These are phyloP conservation scores for Nannochloropsis oceanica DNA, from an alignment of 108 stramenopile genomes.

Conservation along the genomic window DNA sequence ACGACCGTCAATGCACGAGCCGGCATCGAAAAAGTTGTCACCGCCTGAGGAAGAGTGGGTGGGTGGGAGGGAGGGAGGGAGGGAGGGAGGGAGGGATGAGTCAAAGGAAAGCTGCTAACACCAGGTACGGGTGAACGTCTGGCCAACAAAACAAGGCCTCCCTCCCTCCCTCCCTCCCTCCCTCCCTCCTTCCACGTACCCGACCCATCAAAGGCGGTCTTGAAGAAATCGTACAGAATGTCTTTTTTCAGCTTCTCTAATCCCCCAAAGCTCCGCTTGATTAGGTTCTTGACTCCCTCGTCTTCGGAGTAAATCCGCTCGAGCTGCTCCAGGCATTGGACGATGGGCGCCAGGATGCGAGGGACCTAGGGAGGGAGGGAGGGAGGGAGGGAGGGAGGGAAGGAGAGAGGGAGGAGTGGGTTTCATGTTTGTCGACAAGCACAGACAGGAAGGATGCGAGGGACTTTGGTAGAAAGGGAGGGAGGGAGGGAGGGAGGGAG, in stretches of 20 bases:
- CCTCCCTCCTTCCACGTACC: neutral
- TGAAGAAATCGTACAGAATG: constrained; percentile 66
- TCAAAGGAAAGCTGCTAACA: neutral
- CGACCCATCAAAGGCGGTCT: constrained; percentile 57
- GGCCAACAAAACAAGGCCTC: neutral
- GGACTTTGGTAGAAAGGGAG: neutral
- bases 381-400: neutral
- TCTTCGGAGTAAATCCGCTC: constrained; percentile 44
- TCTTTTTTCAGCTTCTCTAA: constrained; percentile 46
- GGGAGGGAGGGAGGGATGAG: neutral
- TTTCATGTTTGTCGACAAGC: no score
- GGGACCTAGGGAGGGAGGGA: constrained; percentile 31
- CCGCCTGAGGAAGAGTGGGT: constrained; percentile 31
- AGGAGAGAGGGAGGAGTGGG: neutral
- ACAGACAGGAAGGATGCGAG: neutral
- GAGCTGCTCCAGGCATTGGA: constrained; percentile 47
- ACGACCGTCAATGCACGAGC: constrained; percentile 60
- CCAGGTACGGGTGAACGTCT: neutral
- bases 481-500: neutral
- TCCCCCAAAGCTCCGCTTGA: constrained; percentile 51
- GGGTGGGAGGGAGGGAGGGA: neutral
- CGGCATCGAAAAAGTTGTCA: constrained; percentile 61
- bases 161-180: neutral
- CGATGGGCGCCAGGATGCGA: constrained; percentile 59
- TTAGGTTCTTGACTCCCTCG: constrained; percentile 34